Percentiles rank a stretch among this genome's conserved stretches.
Evolutionary conservation across 2,329 filamentous ascomycete species (phyloP).

Genomic region (Botryosphaeria agaves): DNA sequence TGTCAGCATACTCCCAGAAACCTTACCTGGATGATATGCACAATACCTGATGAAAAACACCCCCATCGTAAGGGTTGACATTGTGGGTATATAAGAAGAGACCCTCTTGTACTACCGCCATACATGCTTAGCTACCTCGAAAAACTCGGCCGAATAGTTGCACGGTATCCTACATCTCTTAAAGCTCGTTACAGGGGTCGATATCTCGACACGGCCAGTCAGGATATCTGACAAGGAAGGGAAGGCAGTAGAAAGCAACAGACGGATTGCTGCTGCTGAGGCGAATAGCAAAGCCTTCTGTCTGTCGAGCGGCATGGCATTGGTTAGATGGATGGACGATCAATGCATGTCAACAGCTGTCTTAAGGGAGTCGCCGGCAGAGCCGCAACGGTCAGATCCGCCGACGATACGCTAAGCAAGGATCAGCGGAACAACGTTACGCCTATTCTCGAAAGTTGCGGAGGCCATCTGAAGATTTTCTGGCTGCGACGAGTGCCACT

Average conservation of each 20-base stretch:
- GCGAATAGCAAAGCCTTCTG: constrained; percentile 53
- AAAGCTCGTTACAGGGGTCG: constrained; percentile 93
- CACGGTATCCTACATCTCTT: constrained; percentile 62
- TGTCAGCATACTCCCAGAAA: too few relatives aligned
- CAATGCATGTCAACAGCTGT: too few relatives aligned
- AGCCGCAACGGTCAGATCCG: too few relatives aligned
- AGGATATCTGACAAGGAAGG: constrained; percentile 71
- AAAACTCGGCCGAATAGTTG: not conserved
- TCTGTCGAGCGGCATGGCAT: constrained; percentile 20
- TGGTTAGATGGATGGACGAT: too few relatives aligned
- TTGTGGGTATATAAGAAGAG: constrained; percentile 92
- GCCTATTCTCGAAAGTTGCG: too few relatives aligned
- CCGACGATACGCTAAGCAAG: too few relatives aligned
- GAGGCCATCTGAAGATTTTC: too few relatives aligned
- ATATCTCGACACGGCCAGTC: constrained; percentile 85
- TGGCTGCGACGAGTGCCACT: too few relatives aligned
- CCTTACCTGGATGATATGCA: not conserved
- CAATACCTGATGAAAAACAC: constrained; percentile 53
- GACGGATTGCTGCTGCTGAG: constrained; percentile 58
- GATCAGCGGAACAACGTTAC: too few relatives aligned
- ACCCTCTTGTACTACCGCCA: constrained; percentile 71
- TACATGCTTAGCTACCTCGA: not conserved
- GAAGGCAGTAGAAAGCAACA: constrained; percentile 66
- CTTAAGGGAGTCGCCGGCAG: too few relatives aligned
- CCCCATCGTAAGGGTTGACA: constrained; percentile 92